Conservation (phyloP, 176 grass and related monocot genomes). For the Bothriochloa decipiens region DNA sequence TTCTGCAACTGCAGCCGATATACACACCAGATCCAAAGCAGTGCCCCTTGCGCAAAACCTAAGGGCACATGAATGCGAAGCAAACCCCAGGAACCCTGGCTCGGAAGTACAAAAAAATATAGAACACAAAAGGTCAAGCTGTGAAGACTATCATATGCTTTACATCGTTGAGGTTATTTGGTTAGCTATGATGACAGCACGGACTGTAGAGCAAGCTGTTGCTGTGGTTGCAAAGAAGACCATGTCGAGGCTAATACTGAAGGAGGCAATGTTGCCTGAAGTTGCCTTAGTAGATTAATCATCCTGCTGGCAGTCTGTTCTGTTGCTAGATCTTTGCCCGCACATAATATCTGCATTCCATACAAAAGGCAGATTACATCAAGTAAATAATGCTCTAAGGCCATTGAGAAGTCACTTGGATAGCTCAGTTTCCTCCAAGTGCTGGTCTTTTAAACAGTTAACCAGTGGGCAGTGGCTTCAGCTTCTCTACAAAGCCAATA, state of each 20-base stretch:
- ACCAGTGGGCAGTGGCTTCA: not conserved
- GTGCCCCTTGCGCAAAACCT: constrained; percentile 51
- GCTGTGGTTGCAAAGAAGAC: constrained; percentile 78
- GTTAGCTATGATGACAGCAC: constrained; percentile 56
- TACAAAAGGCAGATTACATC: not conserved
- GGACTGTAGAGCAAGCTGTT: constrained; percentile 68
- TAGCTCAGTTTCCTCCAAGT: not conserved
- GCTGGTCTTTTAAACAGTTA: not conserved
- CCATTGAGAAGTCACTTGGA: not conserved
- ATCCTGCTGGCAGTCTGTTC: constrained; percentile 64
- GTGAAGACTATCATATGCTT: constrained; percentile 27
- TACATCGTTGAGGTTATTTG: constrained; percentile 24
- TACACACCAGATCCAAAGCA: constrained; percentile 45
- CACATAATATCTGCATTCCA: constrained; percentile 65
- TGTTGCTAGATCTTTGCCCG: constrained; percentile 74
- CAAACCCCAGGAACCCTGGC: constrained; percentile 39
- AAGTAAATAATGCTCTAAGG: constrained; percentile 29
- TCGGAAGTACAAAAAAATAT: constrained; percentile 22
- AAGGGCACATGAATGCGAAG: constrained; percentile 44
- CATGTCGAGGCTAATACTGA: constrained; percentile 77
- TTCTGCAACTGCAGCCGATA: constrained; percentile 39
- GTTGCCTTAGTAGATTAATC: constrained; percentile 73
- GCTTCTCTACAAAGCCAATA: not conserved
- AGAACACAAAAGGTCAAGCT: constrained; percentile 32
- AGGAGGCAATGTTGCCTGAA: constrained; percentile 73